phyloP scores from a whole-genome alignment of 768 basidiomycete species.

The Hemileccinum rubropunctum region DNA sequence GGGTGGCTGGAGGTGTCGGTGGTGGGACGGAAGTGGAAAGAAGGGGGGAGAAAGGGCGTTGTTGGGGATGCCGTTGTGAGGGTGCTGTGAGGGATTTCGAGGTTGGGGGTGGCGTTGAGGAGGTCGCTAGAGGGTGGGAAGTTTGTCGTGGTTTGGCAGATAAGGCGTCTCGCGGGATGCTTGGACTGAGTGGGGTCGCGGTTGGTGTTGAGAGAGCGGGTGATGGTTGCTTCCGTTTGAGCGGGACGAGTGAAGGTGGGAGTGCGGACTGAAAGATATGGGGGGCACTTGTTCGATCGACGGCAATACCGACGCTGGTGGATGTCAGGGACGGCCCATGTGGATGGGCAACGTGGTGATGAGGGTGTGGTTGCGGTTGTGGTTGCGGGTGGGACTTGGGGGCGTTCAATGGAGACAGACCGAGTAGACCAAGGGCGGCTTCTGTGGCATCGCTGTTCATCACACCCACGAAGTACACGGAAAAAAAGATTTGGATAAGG shows the following conservation, averaged over 20 bases:
- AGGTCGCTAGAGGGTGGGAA: constrained; percentile 16
- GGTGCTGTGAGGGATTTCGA: constrained; percentile 2
- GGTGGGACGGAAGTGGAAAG: constrained; percentile 9
- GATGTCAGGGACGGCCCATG: constrained; percentile 30
- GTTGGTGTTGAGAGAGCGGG: constrained; percentile 15
- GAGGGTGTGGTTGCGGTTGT: constrained; percentile 23
- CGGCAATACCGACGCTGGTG: constrained; percentile 20
- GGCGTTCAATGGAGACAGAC: constrained; percentile 41
- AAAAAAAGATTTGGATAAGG: constrained; percentile 1
- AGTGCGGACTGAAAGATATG: constrained; percentile 21
- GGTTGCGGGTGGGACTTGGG: constrained; percentile 26
- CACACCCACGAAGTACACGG: constrained; percentile 17
- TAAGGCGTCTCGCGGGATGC: constrained; percentile 2
- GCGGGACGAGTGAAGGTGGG: constrained; percentile 34
- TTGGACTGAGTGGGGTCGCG: constrained; percentile 8
- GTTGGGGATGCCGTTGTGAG: constrained; percentile 12
- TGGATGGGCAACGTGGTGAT: constrained; percentile 23
- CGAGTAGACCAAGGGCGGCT: constrained; percentile 56
- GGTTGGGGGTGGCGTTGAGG: constrained; percentile 15
- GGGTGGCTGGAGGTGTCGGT: constrained; percentile 13
- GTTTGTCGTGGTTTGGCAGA: constrained; percentile 16
- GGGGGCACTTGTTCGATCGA: constrained; percentile 21
- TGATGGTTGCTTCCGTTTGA: constrained; percentile 40
- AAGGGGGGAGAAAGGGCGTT: constrained; percentile 20
- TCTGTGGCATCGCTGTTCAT: constrained; percentile 58